Evolutionary conservation across 139 green algal genomes (phyloP).

Genomic region (Haematococcus lacustris): DNA sequence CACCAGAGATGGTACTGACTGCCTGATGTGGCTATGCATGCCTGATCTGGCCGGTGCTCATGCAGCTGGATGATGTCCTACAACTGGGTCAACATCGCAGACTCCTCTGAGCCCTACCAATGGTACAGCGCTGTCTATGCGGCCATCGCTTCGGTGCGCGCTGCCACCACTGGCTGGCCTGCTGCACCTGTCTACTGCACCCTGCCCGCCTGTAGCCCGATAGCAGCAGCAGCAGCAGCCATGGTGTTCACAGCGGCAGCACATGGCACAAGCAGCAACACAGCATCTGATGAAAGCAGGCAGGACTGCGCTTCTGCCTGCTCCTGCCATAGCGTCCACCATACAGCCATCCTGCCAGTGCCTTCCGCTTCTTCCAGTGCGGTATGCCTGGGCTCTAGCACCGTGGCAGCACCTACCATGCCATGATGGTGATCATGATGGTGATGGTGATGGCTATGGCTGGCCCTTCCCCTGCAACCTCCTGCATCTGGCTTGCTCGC

Average conservation of each 20-base stretch:
- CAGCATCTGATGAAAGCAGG: background rate
- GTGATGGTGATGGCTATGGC: too few relatives aligned
- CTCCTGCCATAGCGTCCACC: too few relatives aligned
- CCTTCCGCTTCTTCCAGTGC: too few relatives aligned
- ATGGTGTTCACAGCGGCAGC: background rate
- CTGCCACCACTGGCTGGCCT: background rate
- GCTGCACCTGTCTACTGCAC: background rate
- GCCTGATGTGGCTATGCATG: too few relatives aligned
- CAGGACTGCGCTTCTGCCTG: background rate
- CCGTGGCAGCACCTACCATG: too few relatives aligned
- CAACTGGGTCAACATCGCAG: conserved; percentile 14
- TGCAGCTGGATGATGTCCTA: conserved; percentile 24
- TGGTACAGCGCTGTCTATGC: conserved; percentile 25
- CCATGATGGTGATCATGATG: too few relatives aligned
- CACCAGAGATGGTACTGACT: background rate
- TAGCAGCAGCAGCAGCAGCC: background rate
- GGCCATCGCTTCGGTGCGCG: conserved; percentile 25
- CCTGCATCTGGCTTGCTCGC: too few relatives aligned
- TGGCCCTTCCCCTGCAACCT: too few relatives aligned
- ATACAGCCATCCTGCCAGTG: too few relatives aligned
- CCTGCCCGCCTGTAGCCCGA: background rate
- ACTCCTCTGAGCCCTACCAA: conserved; percentile 9
- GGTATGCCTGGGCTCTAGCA: too few relatives aligned
- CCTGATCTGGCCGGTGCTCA: too few relatives aligned
- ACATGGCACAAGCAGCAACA: too few relatives aligned